Evolutionary conservation across 805 yeast species (phyloP).

Genomic region (Wickerhamiella sorbophila): DNA sequence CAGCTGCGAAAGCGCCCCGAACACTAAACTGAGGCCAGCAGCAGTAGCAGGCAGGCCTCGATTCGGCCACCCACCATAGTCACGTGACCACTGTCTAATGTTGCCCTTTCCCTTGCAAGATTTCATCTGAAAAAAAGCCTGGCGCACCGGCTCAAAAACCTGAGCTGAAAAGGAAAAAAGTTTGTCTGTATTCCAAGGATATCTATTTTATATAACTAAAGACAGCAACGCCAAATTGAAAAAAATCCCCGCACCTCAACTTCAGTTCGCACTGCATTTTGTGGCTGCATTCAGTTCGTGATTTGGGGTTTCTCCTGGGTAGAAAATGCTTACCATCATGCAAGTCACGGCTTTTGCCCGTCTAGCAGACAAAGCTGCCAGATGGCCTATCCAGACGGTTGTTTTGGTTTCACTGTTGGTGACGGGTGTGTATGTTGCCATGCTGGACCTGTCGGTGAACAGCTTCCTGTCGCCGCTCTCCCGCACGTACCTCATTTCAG

Average conservation of each 20-base stretch:
- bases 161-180: no score
- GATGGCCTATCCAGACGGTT: slow-evolving; percentile 76
- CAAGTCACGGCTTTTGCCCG: slow-evolving; percentile 29
- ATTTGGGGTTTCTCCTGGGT: background rate
- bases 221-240: slow-evolving; percentile 7
- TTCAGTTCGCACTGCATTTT: background rate
- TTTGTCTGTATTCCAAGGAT: no score
- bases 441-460: slow-evolving; percentile 28
- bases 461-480: slow-evolving; percentile 14
- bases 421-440: slow-evolving; percentile 63
- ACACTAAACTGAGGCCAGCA: background rate
- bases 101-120: no score
- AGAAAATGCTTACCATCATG: slow-evolving; percentile 3
- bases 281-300: background rate
- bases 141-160: no score
- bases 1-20: slow-evolving; percentile 9
- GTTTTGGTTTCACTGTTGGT: slow-evolving; percentile 59
- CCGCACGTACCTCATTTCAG: slow-evolving; percentile 14
- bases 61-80: no score
- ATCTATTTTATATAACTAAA: no score
- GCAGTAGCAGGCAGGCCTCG: no score
- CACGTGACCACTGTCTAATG: no score
- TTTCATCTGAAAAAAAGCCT: no score
- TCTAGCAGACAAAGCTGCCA: slow-evolving; percentile 43
- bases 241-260: slow-evolving; percentile 5